Base-by-base conservation (phyloP, 768 basidiomycete genomes). In the Tremella mesenterica region DNA sequence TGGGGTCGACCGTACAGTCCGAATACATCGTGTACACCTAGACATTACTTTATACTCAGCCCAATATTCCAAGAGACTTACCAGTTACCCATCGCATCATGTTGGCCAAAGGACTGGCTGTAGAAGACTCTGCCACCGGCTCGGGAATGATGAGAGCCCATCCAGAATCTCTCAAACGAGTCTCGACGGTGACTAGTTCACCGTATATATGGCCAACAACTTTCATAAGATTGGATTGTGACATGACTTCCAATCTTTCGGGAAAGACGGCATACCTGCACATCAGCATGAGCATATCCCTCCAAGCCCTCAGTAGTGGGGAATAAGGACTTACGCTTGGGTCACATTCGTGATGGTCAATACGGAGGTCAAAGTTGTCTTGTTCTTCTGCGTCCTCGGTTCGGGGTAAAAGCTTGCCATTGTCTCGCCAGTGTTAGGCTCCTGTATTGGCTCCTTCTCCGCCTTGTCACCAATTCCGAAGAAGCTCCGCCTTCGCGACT, bases 111-210 rank as follows among this genome's bases (percentile, higher is more conserved):
- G 82, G 82, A 13, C 78, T 79, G 7, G 29, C 20, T 5, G 48
- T 25, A 12, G 52, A 55, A 30, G 46, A 43, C 12, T 52, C 49
- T 41, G 49, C 58, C 20, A 26, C 36, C 14, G 67, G 53, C 65
- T 92, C 89, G 21, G 92, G 92, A 87, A 96, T 92, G 50, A 95
- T 74, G 62, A 96, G 76, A 10, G 88, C 68, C 86, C 88, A 96
- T 2, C 85, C 90, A 30, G 68, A 72, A 34, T 72, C 69, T 26
- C 73, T 60, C 61, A 91, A 85, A 53, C 84, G 75, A 10, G 78
- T 77, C 60, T 79, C 80, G 79, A 89, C 83, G 25, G 65, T 65
- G 14, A 85, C 82, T 25, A 82, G 78, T 65, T 92, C 86, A 27
- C 85, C 83, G 1, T 85, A 85, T 50, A 95, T 79, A 23, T 79